Evolutionary conservation across 1,139 yeast genomes (phyloP), one percentile per base, ranked within the genome.

Genomic region (Taiozyma sp.): DNA sequence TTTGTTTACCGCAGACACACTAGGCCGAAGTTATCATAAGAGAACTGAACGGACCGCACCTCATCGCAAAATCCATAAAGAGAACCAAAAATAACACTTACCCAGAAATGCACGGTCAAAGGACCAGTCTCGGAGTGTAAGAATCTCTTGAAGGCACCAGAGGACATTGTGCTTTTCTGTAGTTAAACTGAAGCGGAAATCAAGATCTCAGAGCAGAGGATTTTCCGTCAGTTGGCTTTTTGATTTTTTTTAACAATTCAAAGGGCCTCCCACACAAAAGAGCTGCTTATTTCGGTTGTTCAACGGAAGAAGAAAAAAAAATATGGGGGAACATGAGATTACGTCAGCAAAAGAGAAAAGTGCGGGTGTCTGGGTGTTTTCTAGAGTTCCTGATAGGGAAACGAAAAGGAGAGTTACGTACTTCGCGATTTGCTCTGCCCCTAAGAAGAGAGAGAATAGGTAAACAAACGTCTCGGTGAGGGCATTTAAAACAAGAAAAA

Each of bases 101-200:
- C 92, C 98, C 98, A 93, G 72, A 93, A 93, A 68, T 93, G 99
- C 54, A 93, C 92, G 28, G 98, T 93, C 67, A 73, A 83, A 38
- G 98, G 98, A 38, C 99, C 99, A 19, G 98, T 89, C 67, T 88
- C 96, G 27, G 96, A 84, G 64, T 84, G 80, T 68, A 89, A 68
- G 66, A 84, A 90, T 64, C 88, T 78, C 54, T 80, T 72, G 68
- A 92, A 87, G 54, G 84, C 85, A 52, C 84, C 73, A 29, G 85
- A 67, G 5, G 39, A 16, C 39, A 36, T 16, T 16, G 22, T 36
- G 13, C 19, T 36, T 19, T 19, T 43, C 6, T 29, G 2, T 22
- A 27, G 1, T 40, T 13, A 28, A 13, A 43, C n/a, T 3, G 16
- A 8, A 14, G 23, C 14, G 16, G 27, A 39, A 19, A 36, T n/a